Evolutionary conservation across 139 green algal species (phyloP), one percentile per base, ranked within the genome.

Genomic region (Chloropicon primus): DNA sequence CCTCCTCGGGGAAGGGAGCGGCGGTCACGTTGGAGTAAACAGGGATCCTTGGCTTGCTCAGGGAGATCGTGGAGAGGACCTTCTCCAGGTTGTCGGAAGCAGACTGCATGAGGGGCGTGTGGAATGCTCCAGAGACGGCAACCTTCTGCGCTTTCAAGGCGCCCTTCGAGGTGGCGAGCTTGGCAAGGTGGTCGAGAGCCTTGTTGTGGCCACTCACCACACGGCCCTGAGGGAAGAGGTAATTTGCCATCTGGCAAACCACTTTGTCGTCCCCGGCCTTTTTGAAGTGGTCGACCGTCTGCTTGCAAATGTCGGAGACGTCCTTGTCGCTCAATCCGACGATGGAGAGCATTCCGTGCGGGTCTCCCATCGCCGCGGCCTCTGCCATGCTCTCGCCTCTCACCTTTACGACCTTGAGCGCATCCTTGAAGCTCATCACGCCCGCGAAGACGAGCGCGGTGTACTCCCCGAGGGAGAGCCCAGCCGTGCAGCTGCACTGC

Each of bases 401-500:
- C 1, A 88, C 88, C 81, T 96, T 94, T 22, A 97, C 93, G 28
- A 96, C 91, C 85, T 90, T 89, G 2, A 97, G 79, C 0, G 86
- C 93, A 62, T 98, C 93, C 82, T 94, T 90, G 74, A 97, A 96
- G 78, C 72, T 89, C 24, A 98, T 79, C 0, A 85, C 91, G 1
- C 92, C 93, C 0, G 89, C 88, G 80, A 92, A 94, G 72, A 95
- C 91, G 25, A 98, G 88, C 1, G 93, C 93, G 28, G 82, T 86
- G 88, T 97, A 97, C 85, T 98, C 93, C 1, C 93, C 93, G 74
- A 97, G 86, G 54, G 82, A 91, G 28, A 97, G 91, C 0, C 93
- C 93, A 17, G 93, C 93, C 17, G 76, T 80, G n/a, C 84, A 87
- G 21, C 27, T 29, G 78, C 77, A 87, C 27, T 24, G 23, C 0